phyloP scores from a whole-genome alignment of 176 grass and related monocot genomes.

The Leersia perrieri region DNA sequence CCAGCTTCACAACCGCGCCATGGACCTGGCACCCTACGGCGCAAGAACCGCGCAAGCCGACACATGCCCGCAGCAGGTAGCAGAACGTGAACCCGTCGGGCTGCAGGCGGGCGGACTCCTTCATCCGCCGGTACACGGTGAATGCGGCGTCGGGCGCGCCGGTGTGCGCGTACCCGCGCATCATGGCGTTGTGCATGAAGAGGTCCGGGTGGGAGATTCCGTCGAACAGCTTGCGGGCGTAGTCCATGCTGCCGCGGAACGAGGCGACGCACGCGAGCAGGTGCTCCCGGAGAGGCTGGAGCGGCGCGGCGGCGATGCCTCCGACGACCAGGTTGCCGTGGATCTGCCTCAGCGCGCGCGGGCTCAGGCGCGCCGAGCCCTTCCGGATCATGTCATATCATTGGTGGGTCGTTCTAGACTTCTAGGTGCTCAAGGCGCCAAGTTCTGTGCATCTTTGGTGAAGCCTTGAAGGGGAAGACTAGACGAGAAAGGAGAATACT shows the following conservation, averaged over 20 bases:
- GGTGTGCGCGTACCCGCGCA: slow-evolving; percentile 23
- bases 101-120: not conserved
- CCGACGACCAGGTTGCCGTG: slow-evolving; percentile 37
- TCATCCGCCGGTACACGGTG: slow-evolving; percentile 16
- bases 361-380: slow-evolving; percentile 19
- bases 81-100: slow-evolving; percentile 43
- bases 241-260: slow-evolving; percentile 34
- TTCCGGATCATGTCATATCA: slow-evolving; percentile 39
- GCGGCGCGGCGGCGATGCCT: not conserved
- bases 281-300: slow-evolving; percentile 20
- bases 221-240: slow-evolving; percentile 46
- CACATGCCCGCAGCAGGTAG: slow-evolving; percentile 41
- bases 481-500: not conserved
- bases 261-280: slow-evolving; percentile 17
- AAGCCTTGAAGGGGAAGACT: too few relatives aligned
- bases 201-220: slow-evolving; percentile 44
- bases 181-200: slow-evolving; percentile 54
- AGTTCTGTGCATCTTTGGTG: not conserved
- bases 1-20: slow-evolving; percentile 31
- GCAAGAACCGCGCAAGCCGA: not conserved
- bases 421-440: too few relatives aligned
- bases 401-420: too few relatives aligned
- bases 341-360: slow-evolving; percentile 30
- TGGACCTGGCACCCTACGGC: slow-evolving; percentile 42
- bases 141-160: not conserved